Percentiles rank a stretch among this genome's conserved stretches.
Evolutionary conservation across 148 eudicot genomes (phyloP).

Genomic region (Oxyria digyna): DNA sequence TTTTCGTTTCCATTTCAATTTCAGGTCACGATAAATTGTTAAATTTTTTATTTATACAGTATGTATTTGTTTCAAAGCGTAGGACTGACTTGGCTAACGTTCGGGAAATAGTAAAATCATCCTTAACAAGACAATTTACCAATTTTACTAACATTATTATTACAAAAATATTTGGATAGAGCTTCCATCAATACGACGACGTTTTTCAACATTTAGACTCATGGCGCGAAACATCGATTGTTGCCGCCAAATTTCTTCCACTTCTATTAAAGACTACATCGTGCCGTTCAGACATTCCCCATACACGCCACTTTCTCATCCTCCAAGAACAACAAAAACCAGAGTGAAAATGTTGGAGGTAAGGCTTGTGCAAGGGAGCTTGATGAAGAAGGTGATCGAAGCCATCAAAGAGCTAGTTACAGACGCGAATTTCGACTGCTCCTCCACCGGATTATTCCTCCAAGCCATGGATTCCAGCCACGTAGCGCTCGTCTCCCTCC

Average conservation of each 20-base stretch:
- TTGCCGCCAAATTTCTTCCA: constrained; percentile 1
- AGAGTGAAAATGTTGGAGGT: constrained; percentile 34
- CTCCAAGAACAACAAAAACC: neutral
- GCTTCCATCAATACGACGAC: neutral
- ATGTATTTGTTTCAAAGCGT: neutral
- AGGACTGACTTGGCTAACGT: too few species aligned
- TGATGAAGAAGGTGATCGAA: constrained; percentile 52
- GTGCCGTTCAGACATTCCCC: neutral
- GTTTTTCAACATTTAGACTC: neutral
- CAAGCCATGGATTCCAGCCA: constrained; percentile 80
- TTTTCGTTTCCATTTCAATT: too few species aligned
- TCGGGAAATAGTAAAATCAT: too few species aligned
- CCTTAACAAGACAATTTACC: too few species aligned
- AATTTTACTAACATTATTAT: too few species aligned
- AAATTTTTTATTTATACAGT: too few species aligned
- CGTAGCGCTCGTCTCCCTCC: constrained; percentile 54
- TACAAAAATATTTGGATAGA: too few species aligned
- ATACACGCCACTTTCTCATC: neutral
- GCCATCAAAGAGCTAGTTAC: constrained; percentile 51
- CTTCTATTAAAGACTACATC: neutral
- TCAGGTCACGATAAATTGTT: too few species aligned
- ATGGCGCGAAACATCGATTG: neutral
- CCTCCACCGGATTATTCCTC: constrained; percentile 46
- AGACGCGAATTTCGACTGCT: constrained; percentile 63
- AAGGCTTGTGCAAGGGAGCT: constrained; percentile 39